These are phyloP conservation scores for Ascochyta pisi DNA, from an alignment of 2,329 filamentous ascomycete species.

Conservation along the genomic window DNA sequence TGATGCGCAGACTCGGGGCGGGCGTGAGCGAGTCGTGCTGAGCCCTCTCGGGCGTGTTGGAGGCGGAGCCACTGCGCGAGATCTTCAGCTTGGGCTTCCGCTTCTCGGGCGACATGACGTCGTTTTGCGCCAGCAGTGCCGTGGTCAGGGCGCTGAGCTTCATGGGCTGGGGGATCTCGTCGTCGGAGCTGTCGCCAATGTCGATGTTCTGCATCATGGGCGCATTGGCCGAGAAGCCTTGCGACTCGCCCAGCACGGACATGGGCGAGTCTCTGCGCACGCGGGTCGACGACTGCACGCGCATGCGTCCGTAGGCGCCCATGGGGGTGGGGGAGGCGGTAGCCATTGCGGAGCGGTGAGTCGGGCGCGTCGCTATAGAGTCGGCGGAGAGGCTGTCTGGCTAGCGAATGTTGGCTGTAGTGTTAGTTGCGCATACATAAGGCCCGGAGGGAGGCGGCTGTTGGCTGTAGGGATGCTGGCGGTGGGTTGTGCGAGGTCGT, in stretches of 20 bases:
- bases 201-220: conserved; percentile 57
- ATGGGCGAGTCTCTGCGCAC: conserved; percentile 56
- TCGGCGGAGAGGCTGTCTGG: conserved; percentile 29
- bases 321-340: conserved; percentile 51
- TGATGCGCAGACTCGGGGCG: conserved; percentile 50
- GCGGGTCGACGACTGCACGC: conserved; percentile 44
- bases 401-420: conserved; percentile 49
- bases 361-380: conserved; percentile 30
- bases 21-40: conserved; percentile 48
- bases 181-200: conserved; percentile 87
- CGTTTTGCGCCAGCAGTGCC: conserved; percentile 69
- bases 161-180: conserved; percentile 85
- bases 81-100: conserved; percentile 49
- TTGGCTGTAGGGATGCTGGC: conserved; percentile 46
- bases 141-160: conserved; percentile 94
- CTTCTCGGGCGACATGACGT: conserved; percentile 50
- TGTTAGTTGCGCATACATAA: conserved; percentile 51
- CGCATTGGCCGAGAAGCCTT: conserved; percentile 55
- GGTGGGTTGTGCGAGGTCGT: conserved; percentile 19
- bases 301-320: conserved; percentile 50
- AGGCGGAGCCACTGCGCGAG: conserved; percentile 43
- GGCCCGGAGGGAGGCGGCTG: conserved; percentile 40
- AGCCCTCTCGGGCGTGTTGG: conserved; percentile 45
- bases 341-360: conserved; percentile 41
- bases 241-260: conserved; percentile 52